Evolutionary conservation across 305 asterid genomes (phyloP), one percentile per base, ranked within the genome.

Genomic region (Nicotiana rustica): DNA sequence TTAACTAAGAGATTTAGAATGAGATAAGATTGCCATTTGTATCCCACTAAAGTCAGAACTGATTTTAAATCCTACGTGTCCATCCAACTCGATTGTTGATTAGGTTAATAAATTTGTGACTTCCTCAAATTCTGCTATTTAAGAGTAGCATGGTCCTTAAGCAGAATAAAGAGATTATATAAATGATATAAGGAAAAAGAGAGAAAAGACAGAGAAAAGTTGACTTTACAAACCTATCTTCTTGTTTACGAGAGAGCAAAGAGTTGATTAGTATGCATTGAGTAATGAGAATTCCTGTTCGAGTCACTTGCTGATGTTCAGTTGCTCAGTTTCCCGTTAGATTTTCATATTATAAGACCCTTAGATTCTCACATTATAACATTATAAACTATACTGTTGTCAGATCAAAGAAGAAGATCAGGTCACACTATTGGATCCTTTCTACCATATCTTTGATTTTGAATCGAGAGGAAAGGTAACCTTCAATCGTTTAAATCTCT

Each of bases 371-470:
- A 61, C 14, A 49, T 49, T 49, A 10, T 49, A 49, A 49, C 2
- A 49, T 49, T 49, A 49, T 13, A 35, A 44, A 80, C 44, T 56
- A 7, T 77, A 81, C 75, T 83, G 65, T 18, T 60, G 25, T 56
- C 92, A 93, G 98, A 92, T 95, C 33, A 91, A 92, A 89, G 96
- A 90, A 88, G 93, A 96, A 61, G 98, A 95, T 85, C 91, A 90
- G 83, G 89, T 92, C 83, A 88, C 89, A 60, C 84, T 93, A 56
- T 80, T 93, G 91, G 96, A 91, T 49, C 98, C 97, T 81, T 88
- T 84, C 82, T 91, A 88, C 25, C 93, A 36, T 44, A 44, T 60
- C 73, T 84, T 92, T 56, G 91, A 91, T 81, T 88, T 93, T 86
- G 88, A 93, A 1, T 93, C 96, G 98, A 91, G 90, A 82, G 91